Conservation (phyloP, 2,329 filamentous ascomycete genomes). For the Pleurostoma richardsiae region DNA sequence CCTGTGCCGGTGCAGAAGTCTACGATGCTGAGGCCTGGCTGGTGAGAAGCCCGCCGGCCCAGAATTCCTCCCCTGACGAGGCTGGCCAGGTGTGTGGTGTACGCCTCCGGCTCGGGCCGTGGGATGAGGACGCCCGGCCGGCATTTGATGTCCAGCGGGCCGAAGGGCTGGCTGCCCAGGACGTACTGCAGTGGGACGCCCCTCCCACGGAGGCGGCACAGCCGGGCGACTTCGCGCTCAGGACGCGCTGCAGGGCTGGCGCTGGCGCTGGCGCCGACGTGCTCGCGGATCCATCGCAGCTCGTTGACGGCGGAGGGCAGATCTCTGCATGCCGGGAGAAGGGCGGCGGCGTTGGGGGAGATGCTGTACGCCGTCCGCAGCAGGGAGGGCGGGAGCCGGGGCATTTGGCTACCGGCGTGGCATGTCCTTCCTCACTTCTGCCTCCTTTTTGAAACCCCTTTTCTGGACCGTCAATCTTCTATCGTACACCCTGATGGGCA, state of each 20-base stretch:
- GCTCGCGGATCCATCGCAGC: slow-evolving; percentile 66
- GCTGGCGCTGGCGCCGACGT: slow-evolving; percentile 29
- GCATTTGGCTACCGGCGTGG: slow-evolving; percentile 35
- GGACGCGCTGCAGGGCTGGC: background rate
- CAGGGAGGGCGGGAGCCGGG: slow-evolving; percentile 56
- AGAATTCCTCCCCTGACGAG: slow-evolving; percentile 23
- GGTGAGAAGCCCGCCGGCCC: slow-evolving; percentile 1
- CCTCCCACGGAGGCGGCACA: slow-evolving; percentile 44
- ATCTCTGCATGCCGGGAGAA: slow-evolving; percentile 61
- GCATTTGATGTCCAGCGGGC: slow-evolving; percentile 73
- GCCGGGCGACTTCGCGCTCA: slow-evolving; percentile 19
- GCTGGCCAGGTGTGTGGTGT: slow-evolving; percentile 50
- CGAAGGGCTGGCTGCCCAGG: slow-evolving; percentile 84
- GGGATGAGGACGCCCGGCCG: slow-evolving; percentile 79
- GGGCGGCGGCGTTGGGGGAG: slow-evolving; percentile 50
- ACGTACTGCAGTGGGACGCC: slow-evolving; percentile 87
- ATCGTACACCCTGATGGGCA: too few species aligned
- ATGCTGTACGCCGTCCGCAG: slow-evolving; percentile 47
- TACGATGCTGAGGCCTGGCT: slow-evolving; percentile 52
- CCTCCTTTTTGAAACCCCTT: too few species aligned
- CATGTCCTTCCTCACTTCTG: too few species aligned
- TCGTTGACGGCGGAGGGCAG: slow-evolving; percentile 62
- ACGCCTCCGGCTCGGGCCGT: slow-evolving; percentile 70
- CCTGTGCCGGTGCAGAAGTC: slow-evolving; percentile 91
- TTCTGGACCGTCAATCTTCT: too few species aligned